Evolutionary conservation across 2,329 filamentous ascomycete species (phyloP), one percentile per base, ranked within the genome.

Genomic region (Colletotrichum sp.): DNA sequence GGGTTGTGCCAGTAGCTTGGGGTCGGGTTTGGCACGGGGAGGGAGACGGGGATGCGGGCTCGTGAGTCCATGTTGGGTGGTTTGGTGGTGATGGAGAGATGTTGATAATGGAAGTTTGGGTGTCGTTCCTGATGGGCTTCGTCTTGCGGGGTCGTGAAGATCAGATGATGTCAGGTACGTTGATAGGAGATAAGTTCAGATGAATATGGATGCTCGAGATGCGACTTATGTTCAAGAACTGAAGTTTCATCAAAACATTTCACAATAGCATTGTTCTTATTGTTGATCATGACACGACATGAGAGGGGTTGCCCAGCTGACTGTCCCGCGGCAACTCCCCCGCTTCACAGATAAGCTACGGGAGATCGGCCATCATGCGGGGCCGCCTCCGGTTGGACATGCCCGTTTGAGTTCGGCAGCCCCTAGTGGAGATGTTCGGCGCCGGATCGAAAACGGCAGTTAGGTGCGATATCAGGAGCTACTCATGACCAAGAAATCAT

Each of bases 1-100:
- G 87, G 84, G 57, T 85, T 77, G 8, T 85, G 80, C 89, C 88
- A 90, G 80, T 88, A 90, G 15, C 89, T 83, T 5, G 72, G 64
- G 4, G 88, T 88, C 1, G 88, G 85, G 69, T 86, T 82, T 8
- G 84, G 77, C 5, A 84, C 81, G 0, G 89, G 89, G 3, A 86
- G 63, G 2, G 71, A 52, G 26, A 78, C 77, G 5, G 77, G 69
- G 28, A 72, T 34, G n/a, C 62, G 16, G 32, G 75, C 64, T 52
- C 71, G 55, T 49, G 39, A 16, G 18, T 78, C 71, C 77, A 78
- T 78, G 16, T 26, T 39, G 9, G 2, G 6, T 21, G n/a, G n/a
- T 9, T n/a, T 57, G 26, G 36, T 34, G 16, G n/a, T 36, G 39
- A 21, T 12, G 57, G 4, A 0, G 30, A 55, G 12, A 28, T 8